Base-by-base conservation (phyloP, 768 basidiomycete genomes). In the Astraeus odoratus region DNA sequence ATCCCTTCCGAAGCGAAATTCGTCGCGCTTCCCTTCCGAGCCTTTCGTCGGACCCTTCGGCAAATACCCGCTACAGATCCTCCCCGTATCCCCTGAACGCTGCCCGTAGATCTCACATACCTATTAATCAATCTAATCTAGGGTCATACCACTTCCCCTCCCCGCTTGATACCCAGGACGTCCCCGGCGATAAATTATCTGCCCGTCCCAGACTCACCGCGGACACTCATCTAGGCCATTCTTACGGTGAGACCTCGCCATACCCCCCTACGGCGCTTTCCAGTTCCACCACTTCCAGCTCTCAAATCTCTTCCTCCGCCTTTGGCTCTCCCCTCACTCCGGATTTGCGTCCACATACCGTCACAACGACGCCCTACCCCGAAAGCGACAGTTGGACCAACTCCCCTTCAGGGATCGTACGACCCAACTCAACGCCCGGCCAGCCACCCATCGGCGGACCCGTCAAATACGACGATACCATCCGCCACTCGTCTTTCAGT, bases 401-500 rank as follows among this genome's bases (percentile, higher is more conserved):
- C 44, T 71, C 78, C 25, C 62, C 81, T 44, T 68, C 79, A 34
- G 68, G 68, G 52, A 83, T 86, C 61, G 67, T 76, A 53, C 82
- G 83, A 46, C 79, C 83, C n/a, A 76, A 60, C 65, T 83, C 81
- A 12, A 81, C 81, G 4, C 76, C 81, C 50, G 74, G 75, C 45
- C 78, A 81, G 54, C 64, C 74, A 42, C 72, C 75, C 55, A 73
- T 60, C 30, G 42, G 64, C 50, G 67, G 73, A 50, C 67, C 68
- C 48, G 67, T 77, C 54, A 84, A 83, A 59, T 85, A 86, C 70
- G 82, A 84, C 67, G 83, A 85, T 60, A 65, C 65, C 57, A 61
- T 81, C 57, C 80, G 82, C 64, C 82, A 83, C 70, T 67, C 80
- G 57, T 80, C 81, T 52, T 78, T 81, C 67, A 76, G 71, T 66